These are phyloP conservation scores for Gnomoniopsis smithogilvyi DNA, from an alignment of 2,329 filamentous ascomycete species.

Conservation along the genomic window DNA sequence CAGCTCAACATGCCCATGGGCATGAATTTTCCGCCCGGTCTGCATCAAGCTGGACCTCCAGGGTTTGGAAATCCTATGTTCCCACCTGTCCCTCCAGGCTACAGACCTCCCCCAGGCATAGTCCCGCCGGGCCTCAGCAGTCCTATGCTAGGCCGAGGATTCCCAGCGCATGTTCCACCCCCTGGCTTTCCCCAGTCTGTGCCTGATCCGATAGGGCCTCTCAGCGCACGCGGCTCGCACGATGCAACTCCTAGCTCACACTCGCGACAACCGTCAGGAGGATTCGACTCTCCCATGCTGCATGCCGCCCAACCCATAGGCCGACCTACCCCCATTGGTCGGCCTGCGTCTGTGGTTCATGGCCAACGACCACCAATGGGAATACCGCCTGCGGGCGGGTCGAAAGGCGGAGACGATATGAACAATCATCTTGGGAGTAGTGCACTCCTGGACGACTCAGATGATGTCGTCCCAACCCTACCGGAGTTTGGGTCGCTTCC, in stretches of 20 bases:
- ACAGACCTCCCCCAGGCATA: conserved; percentile 42
- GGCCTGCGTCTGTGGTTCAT: conserved; percentile 70
- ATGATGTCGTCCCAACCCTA: conserved; percentile 39
- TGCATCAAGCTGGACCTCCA: conserved; percentile 35
- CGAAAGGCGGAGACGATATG: conserved; percentile 65
- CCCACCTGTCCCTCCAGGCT: conserved; percentile 35
- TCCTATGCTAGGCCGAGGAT: conserved; percentile 39
- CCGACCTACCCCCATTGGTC: conserved; percentile 81
- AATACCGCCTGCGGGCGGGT: conserved; percentile 26
- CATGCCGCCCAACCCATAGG: conserved; percentile 69
- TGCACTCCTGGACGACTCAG: conserved; percentile 76
- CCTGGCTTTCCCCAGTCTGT: conserved; percentile 51
- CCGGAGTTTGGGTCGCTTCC: conserved; percentile 23
- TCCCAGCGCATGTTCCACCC: conserved; percentile 42
- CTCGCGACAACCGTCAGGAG: conserved; percentile 71
- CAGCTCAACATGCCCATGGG: conserved; percentile 54
- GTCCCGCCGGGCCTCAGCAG: conserved; percentile 52
- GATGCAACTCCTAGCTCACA: conserved; percentile 52
- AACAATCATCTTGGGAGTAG: conserved; percentile 85
- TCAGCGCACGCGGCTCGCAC: conserved; percentile 29
- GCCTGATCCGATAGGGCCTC: conserved; percentile 37
- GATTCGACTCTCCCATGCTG: conserved; percentile 55
- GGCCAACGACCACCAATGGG: conserved; percentile 38
- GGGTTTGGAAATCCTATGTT: conserved; percentile 53
- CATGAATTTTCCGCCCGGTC: conserved; percentile 51